Evolutionary conservation across 2,329 filamentous ascomycete species (phyloP).

Genomic region (Aspergillaceae sp.): DNA sequence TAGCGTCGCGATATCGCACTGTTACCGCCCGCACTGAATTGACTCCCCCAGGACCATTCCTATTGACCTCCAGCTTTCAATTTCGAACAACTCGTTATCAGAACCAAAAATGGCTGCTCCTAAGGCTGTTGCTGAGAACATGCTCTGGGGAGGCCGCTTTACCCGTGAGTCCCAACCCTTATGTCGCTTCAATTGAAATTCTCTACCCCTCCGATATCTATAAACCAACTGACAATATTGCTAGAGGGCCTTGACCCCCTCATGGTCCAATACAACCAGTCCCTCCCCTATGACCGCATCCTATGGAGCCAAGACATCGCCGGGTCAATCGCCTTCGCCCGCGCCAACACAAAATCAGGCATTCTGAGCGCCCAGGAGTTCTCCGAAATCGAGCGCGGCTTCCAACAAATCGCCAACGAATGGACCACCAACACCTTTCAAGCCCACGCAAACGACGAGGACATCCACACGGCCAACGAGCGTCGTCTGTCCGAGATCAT

Average conservation of each 20-base stretch:
- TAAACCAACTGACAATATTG: constrained; percentile 11
- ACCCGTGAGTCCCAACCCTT: constrained; percentile 38
- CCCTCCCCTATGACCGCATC: constrained; percentile 66
- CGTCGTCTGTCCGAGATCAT: constrained; percentile 73
- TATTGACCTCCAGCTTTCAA: background rate
- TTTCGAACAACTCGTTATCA: constrained; percentile 2
- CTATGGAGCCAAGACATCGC: constrained; percentile 75
- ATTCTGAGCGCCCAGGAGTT: constrained; percentile 70
- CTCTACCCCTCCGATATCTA: constrained; percentile 7
- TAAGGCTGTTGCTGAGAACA: constrained; percentile 37
- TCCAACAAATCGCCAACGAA: constrained; percentile 47
- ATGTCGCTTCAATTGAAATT: background rate
- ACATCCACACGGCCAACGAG: constrained; percentile 64
- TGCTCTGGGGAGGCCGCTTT: constrained; percentile 56
- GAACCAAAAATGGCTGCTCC: constrained; percentile 26
- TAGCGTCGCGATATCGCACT: constrained; percentile 9
- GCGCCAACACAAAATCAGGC: constrained; percentile 66
- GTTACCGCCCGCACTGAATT: constrained; percentile 1
- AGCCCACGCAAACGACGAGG: constrained; percentile 40
- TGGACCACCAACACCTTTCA: constrained; percentile 34
- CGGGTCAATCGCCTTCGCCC: constrained; percentile 71
- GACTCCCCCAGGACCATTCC: background rate
- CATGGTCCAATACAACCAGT: constrained; percentile 79
- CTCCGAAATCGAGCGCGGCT: constrained; percentile 61
- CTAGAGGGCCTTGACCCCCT: constrained; percentile 72